phyloP scores from a whole-genome alignment of 305 asterid species.

The Fraxinus ornus region DNA sequence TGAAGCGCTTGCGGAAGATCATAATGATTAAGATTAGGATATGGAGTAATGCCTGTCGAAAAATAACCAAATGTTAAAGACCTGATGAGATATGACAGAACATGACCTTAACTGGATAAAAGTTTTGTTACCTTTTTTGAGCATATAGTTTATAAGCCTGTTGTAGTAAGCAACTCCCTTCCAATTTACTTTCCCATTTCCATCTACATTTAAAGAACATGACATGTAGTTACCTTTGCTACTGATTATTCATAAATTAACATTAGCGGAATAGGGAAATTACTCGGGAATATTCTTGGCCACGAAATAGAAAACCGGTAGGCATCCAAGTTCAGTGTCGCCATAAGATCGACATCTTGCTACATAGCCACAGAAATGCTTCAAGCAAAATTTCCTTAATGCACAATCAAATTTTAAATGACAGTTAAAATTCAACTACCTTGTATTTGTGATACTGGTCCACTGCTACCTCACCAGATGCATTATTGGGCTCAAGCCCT shows the following conservation, averaged over 20 bases:
- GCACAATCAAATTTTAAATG: background rate
- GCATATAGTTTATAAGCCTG: constrained; percentile 78
- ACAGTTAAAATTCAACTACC: constrained; percentile 30
- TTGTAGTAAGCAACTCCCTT: constrained; percentile 91
- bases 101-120: background rate
- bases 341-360: constrained; percentile 85
- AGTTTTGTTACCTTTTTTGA: constrained; percentile 48
- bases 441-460: constrained; percentile 90
- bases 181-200: constrained; percentile 73
- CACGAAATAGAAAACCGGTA: constrained; percentile 93
- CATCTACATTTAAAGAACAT: constrained; percentile 45
- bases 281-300: constrained; percentile 93
- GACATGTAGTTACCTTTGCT: background rate
- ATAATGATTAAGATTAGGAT: constrained; percentile 84
- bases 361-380: constrained; percentile 22
- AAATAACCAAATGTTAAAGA: background rate
- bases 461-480: constrained; percentile 73
- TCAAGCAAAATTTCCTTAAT: background rate
- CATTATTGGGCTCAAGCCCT: constrained; percentile 83
- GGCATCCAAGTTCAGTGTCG: constrained; percentile 75
- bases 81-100: background rate
- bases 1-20: constrained; percentile 95
- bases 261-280: background rate
- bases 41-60: constrained; percentile 78
- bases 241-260: background rate